A percentile compares a stretch with the other conserved stretches of the same genome.
Conservation (phyloP, 208 protist genomes). For the Jaenimonas drosophilae region DNA sequence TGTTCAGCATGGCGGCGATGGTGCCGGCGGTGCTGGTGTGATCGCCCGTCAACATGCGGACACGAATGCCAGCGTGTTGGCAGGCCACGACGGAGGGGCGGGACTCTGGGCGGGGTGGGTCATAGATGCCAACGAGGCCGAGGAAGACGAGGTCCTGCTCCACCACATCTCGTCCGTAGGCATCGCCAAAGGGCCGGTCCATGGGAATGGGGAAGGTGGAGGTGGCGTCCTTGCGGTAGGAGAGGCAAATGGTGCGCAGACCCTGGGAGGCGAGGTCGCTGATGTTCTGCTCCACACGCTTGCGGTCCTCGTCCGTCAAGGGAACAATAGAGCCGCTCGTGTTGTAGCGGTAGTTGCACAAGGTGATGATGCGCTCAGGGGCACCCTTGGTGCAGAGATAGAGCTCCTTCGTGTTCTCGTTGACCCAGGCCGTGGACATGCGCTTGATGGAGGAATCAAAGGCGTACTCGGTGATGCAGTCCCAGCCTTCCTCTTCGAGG, state of each 20-base stretch:
- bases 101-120: conserved; percentile 84
- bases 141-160: conserved; percentile 82
- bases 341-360: conserved; percentile 48
- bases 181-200: conserved; percentile 37
- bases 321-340: conserved; percentile 18
- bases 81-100: conserved; percentile 72
- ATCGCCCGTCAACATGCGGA: conserved; percentile 90
- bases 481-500: conserved; percentile 57
- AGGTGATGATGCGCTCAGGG: conserved; percentile 70
- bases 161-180: conserved; percentile 49
- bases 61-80: conserved; percentile 81
- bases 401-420: conserved; percentile 31
- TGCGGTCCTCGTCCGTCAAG: conserved; percentile 28
- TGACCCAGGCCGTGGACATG: conserved; percentile 78
- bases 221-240: conserved; percentile 27
- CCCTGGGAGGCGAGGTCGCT: conserved; percentile 45
- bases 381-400: conserved; percentile 86
- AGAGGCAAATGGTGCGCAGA: conserved; percentile 58
- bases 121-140: conserved; percentile 88
- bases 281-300: conserved; percentile 38
- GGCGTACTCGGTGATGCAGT: conserved; percentile 73
- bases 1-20: conserved; percentile 84
- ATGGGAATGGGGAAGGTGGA: conserved; percentile 18
- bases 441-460: conserved; percentile 87
- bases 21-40: conserved; percentile 78